Conservation (phyloP, 768 basidiomycete genomes). For the Dictyophora rubrovolvata region DNA sequence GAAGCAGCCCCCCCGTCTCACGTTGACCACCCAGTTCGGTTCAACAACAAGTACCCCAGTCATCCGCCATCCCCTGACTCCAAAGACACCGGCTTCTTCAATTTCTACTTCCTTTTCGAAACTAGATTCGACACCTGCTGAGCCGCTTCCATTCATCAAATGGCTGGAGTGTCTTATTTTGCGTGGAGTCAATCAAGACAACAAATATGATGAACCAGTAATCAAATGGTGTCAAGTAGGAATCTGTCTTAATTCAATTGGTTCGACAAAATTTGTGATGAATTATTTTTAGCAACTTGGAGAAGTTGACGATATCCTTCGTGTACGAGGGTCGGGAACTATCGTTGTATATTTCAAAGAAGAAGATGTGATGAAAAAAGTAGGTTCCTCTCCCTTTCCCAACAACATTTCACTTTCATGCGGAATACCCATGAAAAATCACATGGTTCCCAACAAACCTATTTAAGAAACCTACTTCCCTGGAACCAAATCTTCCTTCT, state of each 20-base stretch:
- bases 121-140: not conserved
- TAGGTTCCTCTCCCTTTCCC: not conserved
- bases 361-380: not conserved
- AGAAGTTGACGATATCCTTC: not conserved
- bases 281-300: not conserved
- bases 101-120: not conserved
- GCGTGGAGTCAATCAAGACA: not conserved
- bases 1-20: not conserved
- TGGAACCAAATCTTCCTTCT: not conserved
- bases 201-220: conserved; percentile 1
- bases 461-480: too few relatives aligned
- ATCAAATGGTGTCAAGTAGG: not conserved
- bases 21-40: not conserved
- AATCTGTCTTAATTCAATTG: not conserved
- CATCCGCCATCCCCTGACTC: not conserved
- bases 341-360: not conserved
- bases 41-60: not conserved
- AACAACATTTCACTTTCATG: not conserved
- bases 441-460: too few relatives aligned
- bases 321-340: not conserved
- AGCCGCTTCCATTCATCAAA: not conserved
- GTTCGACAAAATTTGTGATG: too few relatives aligned
- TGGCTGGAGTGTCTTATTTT: not conserved
- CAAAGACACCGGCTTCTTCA: conserved; percentile 1
- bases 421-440: too few relatives aligned